phyloP scores from a whole-genome alignment of 176 grass and related monocot species.

The Juncus effusus region DNA sequence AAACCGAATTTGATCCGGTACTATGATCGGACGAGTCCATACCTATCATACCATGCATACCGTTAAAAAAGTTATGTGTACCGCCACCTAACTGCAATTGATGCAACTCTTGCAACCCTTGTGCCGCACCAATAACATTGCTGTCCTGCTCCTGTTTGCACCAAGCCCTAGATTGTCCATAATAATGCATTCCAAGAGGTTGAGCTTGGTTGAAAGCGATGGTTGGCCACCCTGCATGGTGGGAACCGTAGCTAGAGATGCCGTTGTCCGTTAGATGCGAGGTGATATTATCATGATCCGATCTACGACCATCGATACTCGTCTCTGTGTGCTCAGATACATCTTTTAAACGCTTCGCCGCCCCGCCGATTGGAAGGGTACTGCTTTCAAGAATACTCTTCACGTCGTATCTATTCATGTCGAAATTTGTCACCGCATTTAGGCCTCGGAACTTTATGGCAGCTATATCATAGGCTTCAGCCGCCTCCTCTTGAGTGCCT shows the following conservation, averaged over 20 bases:
- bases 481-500: constrained; percentile 88
- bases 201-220: constrained; percentile 29
- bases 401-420: constrained; percentile 77
- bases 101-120: constrained; percentile 42
- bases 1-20: constrained; percentile 15
- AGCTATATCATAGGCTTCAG: constrained; percentile 72
- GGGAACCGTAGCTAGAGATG: constrained; percentile 26
- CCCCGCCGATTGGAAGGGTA: constrained; percentile 40
- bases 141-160: constrained; percentile 73
- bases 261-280: constrained; percentile 27
- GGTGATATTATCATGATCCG: background rate
- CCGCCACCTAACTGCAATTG: constrained; percentile 22
- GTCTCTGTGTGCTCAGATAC: constrained; percentile 32
- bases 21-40: constrained; percentile 27
- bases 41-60: constrained; percentile 26
- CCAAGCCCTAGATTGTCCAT: constrained; percentile 34
- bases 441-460: constrained; percentile 81
- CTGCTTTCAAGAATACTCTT: constrained; percentile 68
- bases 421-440: constrained; percentile 80
- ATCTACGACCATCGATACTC: constrained; percentile 22
- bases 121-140: constrained; percentile 21
- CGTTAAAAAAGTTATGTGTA: constrained; percentile 58
- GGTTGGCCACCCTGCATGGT: constrained; percentile 32
- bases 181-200: constrained; percentile 30
- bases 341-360: constrained; percentile 46